Evolutionary conservation across 768 basidiomycete species (phyloP), one percentile per base, ranked within the genome.

Genomic region (Amanita brunnescens): DNA sequence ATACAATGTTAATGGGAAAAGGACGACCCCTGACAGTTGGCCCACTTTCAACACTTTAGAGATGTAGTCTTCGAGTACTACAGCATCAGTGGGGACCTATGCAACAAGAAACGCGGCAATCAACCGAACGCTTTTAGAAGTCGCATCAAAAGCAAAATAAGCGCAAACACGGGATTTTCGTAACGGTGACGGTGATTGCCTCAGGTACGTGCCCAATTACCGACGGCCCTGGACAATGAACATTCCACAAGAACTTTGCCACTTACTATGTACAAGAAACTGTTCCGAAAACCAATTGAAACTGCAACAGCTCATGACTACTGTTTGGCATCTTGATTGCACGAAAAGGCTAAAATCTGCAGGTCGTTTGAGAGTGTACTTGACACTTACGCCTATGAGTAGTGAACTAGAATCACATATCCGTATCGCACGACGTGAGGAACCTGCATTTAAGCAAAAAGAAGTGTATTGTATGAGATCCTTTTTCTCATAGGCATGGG

Each of bases 81-180:
- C 35, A 13, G 6, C n/a, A 38, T 38, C 46, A n/a, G 35, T 23
- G 30, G 44, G 8, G 21, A 42, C 29, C 24, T 44, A 26, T 29
- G 7, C 12, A 33, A 20, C 33, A 32, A 34, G 24, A 24, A 12
- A 29, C 6, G 14, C 35, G 34, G 46, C 24, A 47, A 47, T 37
- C 47, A 48, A 23, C 37, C 29, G 23, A 24, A 35, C 24, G 13
- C 6, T 16, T 38, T 48, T 48, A n/a, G 24, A 18, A 38, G 12
- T 21, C 38, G 13, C 47, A 48, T 48, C 33, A 23, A 47, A 46
- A 33, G 18, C 45, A 47, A 13, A 47, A 47, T 20, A 47, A 13
- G 10, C 5, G 20, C 45, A 47, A 48, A 48, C 23, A 38, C 21
- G n/a, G 47, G 21, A 48, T 48, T 48, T 26, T 14, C 47, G 33